These are phyloP conservation scores for Neurospora intermedia DNA, from an alignment of 495 filamentous ascomycete genomes.

Conservation along the genomic window DNA sequence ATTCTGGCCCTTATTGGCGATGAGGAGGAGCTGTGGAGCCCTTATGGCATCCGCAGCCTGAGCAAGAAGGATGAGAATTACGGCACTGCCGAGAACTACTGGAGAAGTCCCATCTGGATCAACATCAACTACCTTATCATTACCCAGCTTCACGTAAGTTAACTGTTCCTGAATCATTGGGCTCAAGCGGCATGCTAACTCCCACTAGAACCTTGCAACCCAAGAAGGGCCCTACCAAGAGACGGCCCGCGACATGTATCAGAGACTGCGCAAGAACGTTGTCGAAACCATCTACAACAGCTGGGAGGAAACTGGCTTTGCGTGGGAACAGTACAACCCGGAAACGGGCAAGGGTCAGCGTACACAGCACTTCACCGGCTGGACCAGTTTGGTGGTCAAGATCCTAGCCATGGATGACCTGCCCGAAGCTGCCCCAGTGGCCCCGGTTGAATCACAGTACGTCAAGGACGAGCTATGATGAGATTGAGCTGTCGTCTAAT, in stretches of 20 bases:
- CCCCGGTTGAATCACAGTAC: neutral
- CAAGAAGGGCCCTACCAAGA: conserved; percentile 56
- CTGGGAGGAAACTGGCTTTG: conserved; percentile 89
- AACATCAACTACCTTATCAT: conserved; percentile 94
- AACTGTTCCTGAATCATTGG: no score
- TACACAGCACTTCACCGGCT: conserved; percentile 96
- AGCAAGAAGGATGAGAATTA: conserved; percentile 77
- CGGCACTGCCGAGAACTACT: conserved; percentile 91
- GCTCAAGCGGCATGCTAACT: no score
- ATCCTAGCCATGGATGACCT: conserved; percentile 75
- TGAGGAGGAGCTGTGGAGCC: conserved; percentile 77
- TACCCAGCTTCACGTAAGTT: conserved; percentile 67
- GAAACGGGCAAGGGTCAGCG: conserved; percentile 86
- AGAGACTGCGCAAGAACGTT: conserved; percentile 65
- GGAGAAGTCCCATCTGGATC: conserved; percentile 92
- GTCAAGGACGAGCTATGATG: neutral
- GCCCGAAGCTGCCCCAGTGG: neutral
- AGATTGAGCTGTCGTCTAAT: neutral
- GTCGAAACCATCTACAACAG: conserved; percentile 79
- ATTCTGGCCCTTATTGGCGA: conserved; percentile 69
- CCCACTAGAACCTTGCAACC: conserved; percentile 40
- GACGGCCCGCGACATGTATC: conserved; percentile 65
- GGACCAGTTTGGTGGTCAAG: conserved; percentile 96
- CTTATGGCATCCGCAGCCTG: conserved; percentile 75
- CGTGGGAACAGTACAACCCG: conserved; percentile 98